Evolutionary conservation across 1,284 basidiomycete species (phyloP), one percentile per base, ranked within the genome.

Genomic region (Trametes pubescens): DNA sequence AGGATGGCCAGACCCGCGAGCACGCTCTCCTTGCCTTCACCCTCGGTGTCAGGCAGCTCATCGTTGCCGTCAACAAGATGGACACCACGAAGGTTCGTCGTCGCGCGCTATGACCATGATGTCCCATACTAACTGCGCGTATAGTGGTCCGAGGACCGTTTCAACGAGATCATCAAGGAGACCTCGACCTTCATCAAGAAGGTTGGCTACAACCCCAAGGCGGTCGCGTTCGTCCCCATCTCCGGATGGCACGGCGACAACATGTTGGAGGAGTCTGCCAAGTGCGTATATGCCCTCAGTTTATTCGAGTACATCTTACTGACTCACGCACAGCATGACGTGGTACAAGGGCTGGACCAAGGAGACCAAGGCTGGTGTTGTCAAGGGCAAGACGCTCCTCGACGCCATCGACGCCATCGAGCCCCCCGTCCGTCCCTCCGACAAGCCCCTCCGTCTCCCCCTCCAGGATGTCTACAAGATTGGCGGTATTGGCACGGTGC

Each of bases 401-500:
- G 98, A 99, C 80, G 96, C 97, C 81, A 99, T 99, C 75, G 97
- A 99, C 79, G 95, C 96, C 82, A 99, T 99, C 78, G 98, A 99
- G 79, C 96, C 98, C 79, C 97, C 97, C 68, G 82, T 86, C 72
- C 95, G 97, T 81, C 98, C 98, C 72, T 93, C 94, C 80, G 97
- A 99, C 88, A 98, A 98, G 89, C 96, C 97, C 75, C 97, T 99
- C 85, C 96, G 97, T 86, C 96, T 99, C 72, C 97, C 97, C 76
- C 96, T 99, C 83, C 97, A 99, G 90, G 97, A 99, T 89, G 97
- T 99, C 76, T 99, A 99, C 95, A 99, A 99, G 90, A 99, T 99
- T 78, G 97, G 97, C 85, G 97, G 97, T 96, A 99, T 99, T 77
- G 97, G 97, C 74, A 99, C 97, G 76, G 98, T 99, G 75, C 97